Base-by-base conservation (phyloP, 108 stramenopile genomes). In the Craspedostauros australis region DNA sequence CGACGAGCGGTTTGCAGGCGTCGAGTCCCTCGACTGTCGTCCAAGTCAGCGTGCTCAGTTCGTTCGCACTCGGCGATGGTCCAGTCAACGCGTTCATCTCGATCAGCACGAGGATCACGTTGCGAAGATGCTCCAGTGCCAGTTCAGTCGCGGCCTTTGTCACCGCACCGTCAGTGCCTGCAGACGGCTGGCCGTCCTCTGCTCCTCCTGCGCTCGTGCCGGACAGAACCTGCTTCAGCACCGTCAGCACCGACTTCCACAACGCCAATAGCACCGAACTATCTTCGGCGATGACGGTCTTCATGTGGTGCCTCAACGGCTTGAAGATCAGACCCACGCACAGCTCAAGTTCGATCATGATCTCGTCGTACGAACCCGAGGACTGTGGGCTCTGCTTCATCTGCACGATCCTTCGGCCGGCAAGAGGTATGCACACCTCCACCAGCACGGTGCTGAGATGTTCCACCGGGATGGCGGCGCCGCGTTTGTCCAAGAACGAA, bases 311-410 rank as follows among this genome's bases (percentile, higher is more conserved):
- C 9, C 84, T 66, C 30, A 91, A 66, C 8, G 89, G 89, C 56
- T 91, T 86, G 72, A 91, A 91, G 23, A 91, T 68, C 11, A 91
- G 73, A 45, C 83, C 61, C 9, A 87, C 76, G 49, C 84, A 87
- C 5, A 86, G 66, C 44, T 91, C 86, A 38, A 91, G 64, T 49
- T 91, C 89, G 34, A 75, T 75, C 72, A 83, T 61, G 7, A 72
- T 62, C 31, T 73, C 85, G 36, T 87, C 86, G 0, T 45, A 32
- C 12, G 36, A 34, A 1, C 45, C 61, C n/a, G 56, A 36, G 23
- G 54, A 39, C 11, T 18, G 39, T n/a, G 56, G 18, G 9, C 62
- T 42, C 40, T 55, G 53, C 23, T 50, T 28, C 11, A 91, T 55
- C 41, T 70, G 70, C 2, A 68, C 54, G 18, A 91, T 83, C 7